These are phyloP conservation scores for Sonneratia alba DNA, from an alignment of 345 rosid genomes.

Conservation along the genomic window DNA sequence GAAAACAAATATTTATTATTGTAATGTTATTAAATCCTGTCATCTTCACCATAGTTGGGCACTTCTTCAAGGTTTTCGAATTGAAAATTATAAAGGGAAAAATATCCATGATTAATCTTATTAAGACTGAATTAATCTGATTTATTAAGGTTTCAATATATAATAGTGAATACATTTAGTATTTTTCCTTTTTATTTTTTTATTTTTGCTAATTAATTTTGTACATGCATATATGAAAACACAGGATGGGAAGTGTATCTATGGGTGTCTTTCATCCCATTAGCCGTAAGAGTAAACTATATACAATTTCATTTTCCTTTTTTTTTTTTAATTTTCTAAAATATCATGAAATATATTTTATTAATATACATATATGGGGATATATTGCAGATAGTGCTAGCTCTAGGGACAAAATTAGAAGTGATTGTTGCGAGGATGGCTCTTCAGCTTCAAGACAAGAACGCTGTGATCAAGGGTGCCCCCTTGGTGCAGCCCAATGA, in stretches of 20 bases:
- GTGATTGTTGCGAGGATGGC: slow-evolving; percentile 52
- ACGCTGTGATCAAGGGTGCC: slow-evolving; percentile 38
- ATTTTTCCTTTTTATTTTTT: not conserved
- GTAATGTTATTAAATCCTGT: not conserved
- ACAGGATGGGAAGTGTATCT: slow-evolving; percentile 64
- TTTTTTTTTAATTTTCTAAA: no score
- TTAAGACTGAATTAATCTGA: no score
- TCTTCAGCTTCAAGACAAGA: slow-evolving; percentile 26
- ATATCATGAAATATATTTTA: no score
- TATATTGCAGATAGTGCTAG: slow-evolving; percentile 27
- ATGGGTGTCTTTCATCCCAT: slow-evolving; percentile 67
- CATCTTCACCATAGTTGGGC: no score
- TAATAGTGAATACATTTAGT: no score
- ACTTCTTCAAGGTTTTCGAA: no score
- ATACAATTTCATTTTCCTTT: no score
- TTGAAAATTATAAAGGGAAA: no score
- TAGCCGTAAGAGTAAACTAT: slow-evolving; percentile 22
- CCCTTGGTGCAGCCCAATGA: slow-evolving; percentile 44
- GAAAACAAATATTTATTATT: not conserved
- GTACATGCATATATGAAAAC: not conserved
- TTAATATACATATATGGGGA: not conserved
- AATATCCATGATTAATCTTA: no score
- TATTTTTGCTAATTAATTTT: not conserved
- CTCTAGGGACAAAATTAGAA: slow-evolving; percentile 47
- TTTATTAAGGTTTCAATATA: no score